Evolutionary conservation across 164 flowering plant species (phyloP).

Genomic region (Pachysandra terminalis): DNA sequence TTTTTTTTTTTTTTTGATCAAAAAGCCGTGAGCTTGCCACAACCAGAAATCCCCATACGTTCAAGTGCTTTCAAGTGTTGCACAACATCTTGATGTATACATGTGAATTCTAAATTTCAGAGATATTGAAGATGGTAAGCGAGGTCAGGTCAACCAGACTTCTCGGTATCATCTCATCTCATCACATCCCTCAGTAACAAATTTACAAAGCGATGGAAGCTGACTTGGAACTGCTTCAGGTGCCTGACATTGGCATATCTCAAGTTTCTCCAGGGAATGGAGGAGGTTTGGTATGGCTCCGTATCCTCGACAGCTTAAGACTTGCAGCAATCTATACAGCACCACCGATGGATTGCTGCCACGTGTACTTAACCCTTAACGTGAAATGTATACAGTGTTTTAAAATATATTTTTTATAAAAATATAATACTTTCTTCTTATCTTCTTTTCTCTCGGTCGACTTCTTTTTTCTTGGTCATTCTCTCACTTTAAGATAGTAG

Average conservation of each 20-base stretch:
- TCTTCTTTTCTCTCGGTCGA: no score
- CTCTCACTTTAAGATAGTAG: no score
- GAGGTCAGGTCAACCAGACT: neutral
- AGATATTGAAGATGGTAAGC: neutral
- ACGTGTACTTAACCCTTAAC: no score
- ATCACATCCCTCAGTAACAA: neutral
- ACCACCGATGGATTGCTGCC: no score
- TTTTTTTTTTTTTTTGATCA: no score
- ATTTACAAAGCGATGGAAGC: conserved; percentile 7
- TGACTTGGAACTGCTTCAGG: neutral
- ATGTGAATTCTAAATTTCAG: neutral
- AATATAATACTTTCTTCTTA: no score
- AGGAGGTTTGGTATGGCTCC: neutral
- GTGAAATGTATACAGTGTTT: no score
- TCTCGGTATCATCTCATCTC: neutral
- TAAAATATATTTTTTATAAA: no score
- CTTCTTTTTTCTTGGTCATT: no score
- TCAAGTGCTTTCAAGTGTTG: neutral
- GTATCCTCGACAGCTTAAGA: no score
- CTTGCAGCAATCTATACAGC: no score
- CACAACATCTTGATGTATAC: neutral
- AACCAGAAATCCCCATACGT: conserved; percentile 2
- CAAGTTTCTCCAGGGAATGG: conserved; percentile 5
- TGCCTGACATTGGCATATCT: conserved; percentile 7
- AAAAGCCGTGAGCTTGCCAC: neutral